Evolutionary conservation across 345 rosid species (phyloP), one percentile per base, ranked within the genome.

Genomic region (Streptanthus diversifolius): DNA sequence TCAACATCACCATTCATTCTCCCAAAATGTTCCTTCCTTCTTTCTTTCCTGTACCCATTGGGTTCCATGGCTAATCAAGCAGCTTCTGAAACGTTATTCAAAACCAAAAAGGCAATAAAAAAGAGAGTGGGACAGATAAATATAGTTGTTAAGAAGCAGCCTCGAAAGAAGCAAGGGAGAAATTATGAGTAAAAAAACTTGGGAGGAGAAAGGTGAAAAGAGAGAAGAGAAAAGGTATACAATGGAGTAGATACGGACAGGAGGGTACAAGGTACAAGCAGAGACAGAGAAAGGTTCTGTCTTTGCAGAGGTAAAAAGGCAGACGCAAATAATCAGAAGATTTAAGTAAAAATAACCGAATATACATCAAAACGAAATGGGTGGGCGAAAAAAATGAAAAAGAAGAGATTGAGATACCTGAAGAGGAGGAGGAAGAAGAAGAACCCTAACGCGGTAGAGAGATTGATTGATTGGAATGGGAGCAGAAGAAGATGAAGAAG

Each of bases 11-110:
- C 98, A 80, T 87, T 90, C 80, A 81, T 79, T 54, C 68, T 84
- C 77, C 66, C 70, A 54, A 71, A 64, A 79, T 72, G 77, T 71
- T 88, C 91, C 69, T 63, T 87, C 72, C 77, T 80, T 63, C 75
- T 84, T 55, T 39, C 78, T 84, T 84, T 85, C 73, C 72, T 85
- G 52, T 80, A 85, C 64, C 85, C 92, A 78, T 83, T 84, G 53
- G 79, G 77, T 69, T 91, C 96, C 91, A 86, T 87, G 63, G 72
- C 58, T 17, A 51, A 67, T 3, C 6, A 54, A 56, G 70, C 37
- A 66, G 48, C 71, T 56, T 70, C 72, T 24, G 71, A n/a, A 43
- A 27, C 4, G 3, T n/a, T 14, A 39, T 13, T 17, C 21, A 54
- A 54, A 55, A 8, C 37, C 12, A 1, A 19, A 19, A 8, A 47